Conservation (phyloP, 208 protist species). For the Tetramitus jugosus region DNA sequence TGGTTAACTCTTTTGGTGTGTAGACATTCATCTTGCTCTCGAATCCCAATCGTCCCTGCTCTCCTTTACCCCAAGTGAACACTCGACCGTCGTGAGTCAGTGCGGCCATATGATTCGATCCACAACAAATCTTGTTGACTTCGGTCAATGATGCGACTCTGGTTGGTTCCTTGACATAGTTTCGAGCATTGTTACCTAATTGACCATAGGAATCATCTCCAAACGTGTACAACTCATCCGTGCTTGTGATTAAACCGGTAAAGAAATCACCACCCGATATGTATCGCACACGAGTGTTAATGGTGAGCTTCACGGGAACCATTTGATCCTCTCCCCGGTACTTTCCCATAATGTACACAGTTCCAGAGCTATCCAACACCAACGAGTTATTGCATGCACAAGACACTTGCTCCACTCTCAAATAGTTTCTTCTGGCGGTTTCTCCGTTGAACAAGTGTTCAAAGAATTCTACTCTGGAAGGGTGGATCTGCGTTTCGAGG, state of each 20-base stretch:
- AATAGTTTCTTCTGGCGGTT: not conserved
- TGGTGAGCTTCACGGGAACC: not conserved
- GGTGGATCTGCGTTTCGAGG: not conserved
- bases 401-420: not conserved
- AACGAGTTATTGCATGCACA: not conserved
- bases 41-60: not conserved
- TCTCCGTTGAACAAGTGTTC: not conserved
- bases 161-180: not conserved
- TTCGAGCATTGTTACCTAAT: not conserved
- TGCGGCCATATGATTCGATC: not conserved
- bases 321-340: not conserved
- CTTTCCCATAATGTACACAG: not conserved
- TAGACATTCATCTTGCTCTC: not conserved
- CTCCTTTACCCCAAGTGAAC: not conserved
- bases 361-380: not conserved
- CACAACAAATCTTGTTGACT: not conserved
- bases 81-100: not conserved
- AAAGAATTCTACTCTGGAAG: not conserved
- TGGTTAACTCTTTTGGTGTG: not conserved
- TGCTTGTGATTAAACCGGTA: not conserved
- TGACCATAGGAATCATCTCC: not conserved
- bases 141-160: not conserved
- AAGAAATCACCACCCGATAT: not conserved
- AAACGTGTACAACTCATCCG: not conserved
- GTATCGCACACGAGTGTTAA: not conserved